These are phyloP conservation scores for Eucalyptus urophylla DNA, from an alignment of 345 rosid species.

Conservation along the genomic window DNA sequence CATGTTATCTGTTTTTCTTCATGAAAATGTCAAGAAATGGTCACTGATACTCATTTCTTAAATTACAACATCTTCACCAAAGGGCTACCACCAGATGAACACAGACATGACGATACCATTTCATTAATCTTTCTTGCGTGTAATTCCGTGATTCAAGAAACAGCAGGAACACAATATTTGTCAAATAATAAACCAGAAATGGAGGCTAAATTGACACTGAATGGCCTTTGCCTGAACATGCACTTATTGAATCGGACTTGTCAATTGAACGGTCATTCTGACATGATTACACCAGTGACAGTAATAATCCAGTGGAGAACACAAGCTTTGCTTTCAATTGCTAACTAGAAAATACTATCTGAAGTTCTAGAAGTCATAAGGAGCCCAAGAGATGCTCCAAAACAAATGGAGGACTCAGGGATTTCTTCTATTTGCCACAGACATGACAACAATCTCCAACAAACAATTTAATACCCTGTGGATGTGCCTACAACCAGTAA, in stretches of 20 bases:
- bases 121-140: not conserved
- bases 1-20: not conserved
- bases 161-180: not conserved
- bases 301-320: not conserved
- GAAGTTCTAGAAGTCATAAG: not conserved
- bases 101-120: not conserved
- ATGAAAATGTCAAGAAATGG: not conserved
- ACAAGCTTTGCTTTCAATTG: not conserved
- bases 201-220: not conserved
- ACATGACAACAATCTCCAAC: not conserved
- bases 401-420: not conserved
- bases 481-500: not conserved
- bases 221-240: not conserved
- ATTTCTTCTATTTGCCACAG: not conserved
- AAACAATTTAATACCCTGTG: not conserved
- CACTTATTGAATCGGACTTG: not conserved
- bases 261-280: not conserved
- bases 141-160: not conserved
- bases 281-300: not conserved
- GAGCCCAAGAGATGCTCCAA: not conserved
- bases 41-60: not conserved
- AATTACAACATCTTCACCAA: not conserved
- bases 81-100: not conserved
- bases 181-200: not conserved
- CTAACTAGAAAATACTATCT: not conserved